Evolutionary conservation across 768 basidiomycete genomes (phyloP), one percentile per base, ranked within the genome.

Genomic region (Tricholoma terreum): DNA sequence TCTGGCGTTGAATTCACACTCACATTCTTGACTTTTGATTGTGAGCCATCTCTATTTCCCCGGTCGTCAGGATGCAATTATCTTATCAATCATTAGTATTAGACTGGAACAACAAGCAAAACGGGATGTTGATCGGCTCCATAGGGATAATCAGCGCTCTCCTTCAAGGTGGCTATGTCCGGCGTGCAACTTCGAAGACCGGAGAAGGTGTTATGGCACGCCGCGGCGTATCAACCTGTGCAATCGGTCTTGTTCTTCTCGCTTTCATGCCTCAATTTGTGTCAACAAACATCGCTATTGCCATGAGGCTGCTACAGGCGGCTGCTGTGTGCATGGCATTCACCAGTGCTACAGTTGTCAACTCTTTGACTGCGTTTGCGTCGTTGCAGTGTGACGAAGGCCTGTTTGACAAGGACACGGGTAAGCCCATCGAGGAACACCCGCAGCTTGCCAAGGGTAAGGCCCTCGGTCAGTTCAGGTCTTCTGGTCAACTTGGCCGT

Each of bases 1-100:
- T 95, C 95, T 1, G 96, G 95, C 11, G 84, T 97, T 50, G 96
- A 99, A 69, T 98, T 98, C 72, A 99, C 96, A 0, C 78, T 99
- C 19, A 96, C 94, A 0, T 98, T 98, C 79, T 77, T 98, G 48
- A 97, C 90, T 2, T 94, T 92, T 65, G 91, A 93, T 69, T 72
- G 92, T 89, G 74, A 70, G 87, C 79, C 15, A n/a, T 52, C 9
- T 59, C 56, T 59, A 31, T 48, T 48, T 17, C 15, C 10, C 58
- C 6, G 53, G 14, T 50, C 15, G 22, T 22, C 40, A 45, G 30
- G 15, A 30, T 2, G 31, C 21, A 30, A 24, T 8, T 61, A 7
- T 61, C 27, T 43, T 12, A 22, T 27, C 33, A 58, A 24, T 51
- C 54, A n/a, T 40, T 67, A 94, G 91, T 94, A 48, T 83, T 94